These are phyloP conservation scores for Mycena amicta DNA, from an alignment of 768 basidiomycete genomes.

Conservation along the genomic window DNA sequence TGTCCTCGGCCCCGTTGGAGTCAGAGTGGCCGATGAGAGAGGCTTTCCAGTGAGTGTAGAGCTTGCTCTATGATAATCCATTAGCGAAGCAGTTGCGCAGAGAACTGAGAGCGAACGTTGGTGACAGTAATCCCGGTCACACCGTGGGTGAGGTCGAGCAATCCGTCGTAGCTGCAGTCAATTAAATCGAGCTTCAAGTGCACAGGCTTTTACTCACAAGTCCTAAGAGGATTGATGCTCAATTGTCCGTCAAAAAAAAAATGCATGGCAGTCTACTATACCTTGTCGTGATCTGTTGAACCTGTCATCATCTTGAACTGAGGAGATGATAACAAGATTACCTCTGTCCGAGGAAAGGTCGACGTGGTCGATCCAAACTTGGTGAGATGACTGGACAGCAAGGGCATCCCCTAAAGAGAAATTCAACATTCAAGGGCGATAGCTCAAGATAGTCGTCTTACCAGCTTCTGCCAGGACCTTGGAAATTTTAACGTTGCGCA, in stretches of 20 bases:
- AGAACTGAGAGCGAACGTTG: constrained; percentile 29
- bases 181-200: neutral
- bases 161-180: constrained; percentile 44
- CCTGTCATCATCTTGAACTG: neutral
- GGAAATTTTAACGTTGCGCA: constrained; percentile 51
- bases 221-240: constrained; percentile 26
- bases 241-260: too few relatives aligned
- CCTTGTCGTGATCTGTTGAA: constrained; percentile 43
- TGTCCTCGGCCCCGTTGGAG: constrained; percentile 39
- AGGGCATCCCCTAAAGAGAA: constrained; percentile 37
- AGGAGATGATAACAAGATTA: too few relatives aligned
- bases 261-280: constrained; percentile 6
- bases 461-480: constrained; percentile 49
- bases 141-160: constrained; percentile 49
- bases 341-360: constrained; percentile 46
- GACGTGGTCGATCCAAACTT: constrained; percentile 50
- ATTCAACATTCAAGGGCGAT: neutral
- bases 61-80: constrained; percentile 27
- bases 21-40: constrained; percentile 48
- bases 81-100: neutral
- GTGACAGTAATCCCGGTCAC: constrained; percentile 44
- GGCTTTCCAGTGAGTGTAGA: constrained; percentile 50
- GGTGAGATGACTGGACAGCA: constrained; percentile 41
- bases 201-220: constrained; percentile 28
- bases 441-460: neutral